Evolutionary conservation across 2,329 filamentous ascomycete genomes (phyloP).

Genomic region (Parastagonospora avenae): DNA sequence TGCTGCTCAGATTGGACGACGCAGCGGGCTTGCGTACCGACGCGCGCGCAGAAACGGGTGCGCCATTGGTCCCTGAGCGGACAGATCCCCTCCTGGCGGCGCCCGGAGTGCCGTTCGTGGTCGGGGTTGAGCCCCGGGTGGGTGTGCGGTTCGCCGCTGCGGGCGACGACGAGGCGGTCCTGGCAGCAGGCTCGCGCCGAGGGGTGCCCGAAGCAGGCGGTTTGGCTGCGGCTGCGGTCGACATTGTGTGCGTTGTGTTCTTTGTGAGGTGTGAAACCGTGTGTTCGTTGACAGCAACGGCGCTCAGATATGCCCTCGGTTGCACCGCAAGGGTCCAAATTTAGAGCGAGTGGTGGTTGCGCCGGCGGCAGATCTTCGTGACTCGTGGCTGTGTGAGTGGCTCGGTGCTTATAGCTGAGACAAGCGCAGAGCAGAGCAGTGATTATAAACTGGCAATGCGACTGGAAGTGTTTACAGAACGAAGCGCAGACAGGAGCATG

Average conservation of each 20-base stretch:
- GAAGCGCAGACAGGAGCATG: slow-evolving; percentile 5
- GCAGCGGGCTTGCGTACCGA: slow-evolving; percentile 44
- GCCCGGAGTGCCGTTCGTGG: slow-evolving; percentile 35
- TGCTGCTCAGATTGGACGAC: slow-evolving; percentile 40
- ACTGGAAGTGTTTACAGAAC: slow-evolving; percentile 11
- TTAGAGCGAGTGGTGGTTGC: slow-evolving; percentile 12
- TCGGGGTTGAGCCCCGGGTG: slow-evolving; percentile 34
- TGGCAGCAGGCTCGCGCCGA: slow-evolving; percentile 25
- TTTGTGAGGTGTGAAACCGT: slow-evolving; percentile 11
- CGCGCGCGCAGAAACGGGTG: slow-evolving; percentile 47
- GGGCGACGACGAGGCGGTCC: slow-evolving; percentile 36
- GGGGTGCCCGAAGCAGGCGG: slow-evolving; percentile 41
- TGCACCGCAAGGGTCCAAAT: slow-evolving; percentile 13
- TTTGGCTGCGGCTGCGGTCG: slow-evolving; percentile 43
- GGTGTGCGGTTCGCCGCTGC: slow-evolving; percentile 40
- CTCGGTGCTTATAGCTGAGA: slow-evolving; percentile 2
- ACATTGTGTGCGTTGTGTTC: slow-evolving; percentile 29
- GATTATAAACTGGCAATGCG: slow-evolving; percentile 3
- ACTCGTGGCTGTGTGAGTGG: slow-evolving; percentile 13
- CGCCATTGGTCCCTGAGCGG: slow-evolving; percentile 36
- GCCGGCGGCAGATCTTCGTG: slow-evolving; percentile 10
- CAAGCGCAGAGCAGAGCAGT: background rate
- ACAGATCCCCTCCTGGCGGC: slow-evolving; percentile 39
- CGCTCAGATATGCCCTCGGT: slow-evolving; percentile 14
- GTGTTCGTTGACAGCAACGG: slow-evolving; percentile 15